These are phyloP conservation scores for Arthrobotrys sphaeroides DNA, from an alignment of 2,329 filamentous ascomycete species.

Conservation along the genomic window DNA sequence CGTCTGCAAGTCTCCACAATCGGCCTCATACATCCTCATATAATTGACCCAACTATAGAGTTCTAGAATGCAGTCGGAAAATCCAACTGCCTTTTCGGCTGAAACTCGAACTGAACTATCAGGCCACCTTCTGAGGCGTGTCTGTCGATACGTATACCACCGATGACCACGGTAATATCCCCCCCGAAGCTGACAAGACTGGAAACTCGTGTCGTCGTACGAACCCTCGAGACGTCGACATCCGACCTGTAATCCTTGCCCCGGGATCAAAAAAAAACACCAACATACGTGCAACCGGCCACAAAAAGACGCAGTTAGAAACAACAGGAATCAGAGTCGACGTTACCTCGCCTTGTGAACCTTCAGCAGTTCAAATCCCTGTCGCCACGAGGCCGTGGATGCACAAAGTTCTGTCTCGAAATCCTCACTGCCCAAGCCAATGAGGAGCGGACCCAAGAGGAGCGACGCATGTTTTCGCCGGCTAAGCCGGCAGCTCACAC, in stretches of 20 bases:
- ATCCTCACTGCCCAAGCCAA: slow-evolving; percentile 7
- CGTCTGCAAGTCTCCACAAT: not conserved
- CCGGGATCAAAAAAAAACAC: not conserved
- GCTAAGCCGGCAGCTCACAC: slow-evolving; percentile 31
- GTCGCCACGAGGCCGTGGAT: slow-evolving; percentile 42
- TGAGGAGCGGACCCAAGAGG: slow-evolving; percentile 5
- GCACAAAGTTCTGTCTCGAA: slow-evolving; percentile 3
- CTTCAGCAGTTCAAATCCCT: slow-evolving; percentile 30
- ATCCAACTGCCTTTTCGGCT: slow-evolving; percentile 12
- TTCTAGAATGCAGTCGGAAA: slow-evolving; percentile 39
- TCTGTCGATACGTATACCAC: slow-evolving; percentile 2
- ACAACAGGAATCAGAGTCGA: not conserved
- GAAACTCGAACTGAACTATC: not conserved
- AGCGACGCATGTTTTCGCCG: slow-evolving; percentile 20
- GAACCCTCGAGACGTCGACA: not conserved
- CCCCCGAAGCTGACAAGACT: too few relatives aligned
- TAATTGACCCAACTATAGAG: not conserved
- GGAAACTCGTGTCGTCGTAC: not conserved
- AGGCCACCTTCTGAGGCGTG: slow-evolving; percentile 14
- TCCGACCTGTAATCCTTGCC: not conserved
- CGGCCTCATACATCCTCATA: not conserved
- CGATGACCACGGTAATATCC: too few relatives aligned
- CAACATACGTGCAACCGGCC: not conserved
- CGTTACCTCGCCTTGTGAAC: not conserved
- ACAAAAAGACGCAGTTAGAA: not conserved